Evolutionary conservation across 257 asterid species (phyloP).

Genomic region (Solanum dulcamara): DNA sequence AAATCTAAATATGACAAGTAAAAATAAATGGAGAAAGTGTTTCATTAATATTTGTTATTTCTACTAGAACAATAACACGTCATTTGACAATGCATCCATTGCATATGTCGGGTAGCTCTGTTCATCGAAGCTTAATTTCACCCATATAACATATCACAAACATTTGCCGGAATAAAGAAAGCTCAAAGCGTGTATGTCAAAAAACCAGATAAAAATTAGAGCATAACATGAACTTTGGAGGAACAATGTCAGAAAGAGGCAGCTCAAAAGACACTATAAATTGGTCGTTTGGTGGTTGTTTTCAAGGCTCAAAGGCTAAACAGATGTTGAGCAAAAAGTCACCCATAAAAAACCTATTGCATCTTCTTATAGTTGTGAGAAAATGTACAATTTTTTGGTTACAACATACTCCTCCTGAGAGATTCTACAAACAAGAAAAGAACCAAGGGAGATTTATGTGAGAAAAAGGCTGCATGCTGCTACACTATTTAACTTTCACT

Average conservation of each 20-base stretch:
- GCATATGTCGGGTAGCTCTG: not conserved
- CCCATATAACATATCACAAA: not conserved
- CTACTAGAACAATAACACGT: not conserved
- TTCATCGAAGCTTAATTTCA: not conserved
- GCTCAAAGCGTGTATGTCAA: not conserved
- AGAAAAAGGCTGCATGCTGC: not conserved
- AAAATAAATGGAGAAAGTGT: too few species aligned
- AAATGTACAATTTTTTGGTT: not conserved
- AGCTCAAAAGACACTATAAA: not conserved
- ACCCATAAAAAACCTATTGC: not conserved
- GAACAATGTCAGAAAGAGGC: not conserved
- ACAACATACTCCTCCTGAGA: not conserved
- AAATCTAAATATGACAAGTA: too few species aligned
- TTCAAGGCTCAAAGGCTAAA: not conserved
- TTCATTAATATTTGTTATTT: not conserved
- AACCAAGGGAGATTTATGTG: not conserved
- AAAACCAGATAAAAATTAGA: not conserved
- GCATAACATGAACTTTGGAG: not conserved
- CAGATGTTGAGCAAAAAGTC: too few species aligned
- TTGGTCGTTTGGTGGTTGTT: not conserved
- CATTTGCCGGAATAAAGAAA: not conserved
- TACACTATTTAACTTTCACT: slow-evolving; percentile 8
- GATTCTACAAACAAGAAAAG: not conserved
- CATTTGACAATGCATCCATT: not conserved
- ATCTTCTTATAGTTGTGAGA: not conserved